A percentile compares a stretch with the other conserved stretches of the same genome.
Evolutionary conservation across 2,329 filamentous ascomycete genomes (phyloP).

Genomic region (Clonostachys rhizophaga): DNA sequence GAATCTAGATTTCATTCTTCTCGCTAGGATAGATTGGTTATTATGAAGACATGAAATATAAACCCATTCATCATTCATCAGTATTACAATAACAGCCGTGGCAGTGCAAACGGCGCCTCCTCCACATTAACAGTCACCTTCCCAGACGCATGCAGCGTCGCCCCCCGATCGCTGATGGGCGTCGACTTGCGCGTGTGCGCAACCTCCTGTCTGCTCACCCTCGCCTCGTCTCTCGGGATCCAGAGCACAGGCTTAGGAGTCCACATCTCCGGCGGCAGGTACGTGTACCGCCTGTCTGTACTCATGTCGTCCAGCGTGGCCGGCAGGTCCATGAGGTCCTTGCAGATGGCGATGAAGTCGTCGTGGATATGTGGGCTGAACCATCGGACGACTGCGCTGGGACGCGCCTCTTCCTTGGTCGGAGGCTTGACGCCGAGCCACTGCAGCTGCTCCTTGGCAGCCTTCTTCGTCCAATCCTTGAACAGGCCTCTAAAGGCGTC

Average conservation of each 20-base stretch:
- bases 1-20: no score
- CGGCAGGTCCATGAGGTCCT: constrained; percentile 51
- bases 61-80: not conserved
- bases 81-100: constrained; percentile 36
- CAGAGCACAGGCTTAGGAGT: constrained; percentile 66
- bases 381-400: constrained; percentile 61
- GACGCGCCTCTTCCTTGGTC: constrained; percentile 11
- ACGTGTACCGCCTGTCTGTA: constrained; percentile 49
- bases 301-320: constrained; percentile 53
- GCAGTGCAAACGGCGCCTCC: constrained; percentile 26
- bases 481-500: constrained; percentile 20
- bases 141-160: constrained; percentile 23
- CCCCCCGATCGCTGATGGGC: constrained; percentile 64
- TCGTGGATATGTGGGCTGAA: constrained; percentile 74
- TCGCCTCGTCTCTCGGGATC: constrained; percentile 73
- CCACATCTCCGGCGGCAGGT: constrained; percentile 63
- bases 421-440: constrained; percentile 12
- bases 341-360: constrained; percentile 72
- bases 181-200: constrained; percentile 66
- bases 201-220: constrained; percentile 74
- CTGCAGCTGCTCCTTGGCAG: constrained; percentile 18
- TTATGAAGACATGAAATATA: no score
- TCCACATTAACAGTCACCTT: constrained; percentile 26
- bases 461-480: constrained; percentile 24
- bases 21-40: no score